A percentile compares a stretch with the other conserved stretches of the same genome.
These are phyloP conservation scores for Pluteus cervinus DNA, from an alignment of 768 basidiomycete genomes.

Conservation along the genomic window DNA sequence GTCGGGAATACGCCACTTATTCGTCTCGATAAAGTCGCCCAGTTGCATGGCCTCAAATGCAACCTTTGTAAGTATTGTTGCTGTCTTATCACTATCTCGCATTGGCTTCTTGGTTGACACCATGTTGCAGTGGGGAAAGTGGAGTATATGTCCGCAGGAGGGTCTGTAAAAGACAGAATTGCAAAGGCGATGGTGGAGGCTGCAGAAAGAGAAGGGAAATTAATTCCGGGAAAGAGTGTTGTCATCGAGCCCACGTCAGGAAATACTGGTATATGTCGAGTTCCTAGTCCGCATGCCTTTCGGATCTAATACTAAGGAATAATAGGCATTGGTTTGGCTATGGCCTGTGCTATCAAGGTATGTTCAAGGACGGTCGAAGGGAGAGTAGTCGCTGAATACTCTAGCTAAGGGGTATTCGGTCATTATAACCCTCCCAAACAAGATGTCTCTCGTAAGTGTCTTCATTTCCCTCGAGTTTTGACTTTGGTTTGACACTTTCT, in stretches of 20 bases:
- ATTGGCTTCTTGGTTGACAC: too few relatives aligned
- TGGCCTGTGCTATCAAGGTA: constrained; percentile 94
- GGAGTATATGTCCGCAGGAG: constrained; percentile 87
- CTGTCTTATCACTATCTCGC: background rate
- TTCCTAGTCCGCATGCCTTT: constrained; percentile 1
- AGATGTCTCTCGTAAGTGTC: constrained; percentile 75
- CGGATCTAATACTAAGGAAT: background rate
- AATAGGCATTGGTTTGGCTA: constrained; percentile 85
- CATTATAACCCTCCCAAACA: constrained; percentile 87
- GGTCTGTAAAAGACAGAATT: constrained; percentile 94
- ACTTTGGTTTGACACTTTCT: background rate
- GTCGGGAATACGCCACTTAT: constrained; percentile 92
- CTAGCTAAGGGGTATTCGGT: constrained; percentile 87
- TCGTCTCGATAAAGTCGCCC: constrained; percentile 73
- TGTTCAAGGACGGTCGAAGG: constrained; percentile 7
- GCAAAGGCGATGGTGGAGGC: constrained; percentile 94
- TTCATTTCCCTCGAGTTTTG: background rate
- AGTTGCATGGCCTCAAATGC: constrained; percentile 72
- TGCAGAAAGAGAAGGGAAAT: constrained; percentile 83
- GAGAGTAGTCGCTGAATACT: constrained; percentile 61
- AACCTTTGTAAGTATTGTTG: constrained; percentile 68
- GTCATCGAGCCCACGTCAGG: constrained; percentile 96
- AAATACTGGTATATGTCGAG: constrained; percentile 70
- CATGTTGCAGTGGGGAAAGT: constrained; percentile 90
- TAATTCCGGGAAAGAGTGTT: constrained; percentile 83